Evolutionary conservation across 1,284 basidiomycete genomes (phyloP), one percentile per base, ranked within the genome.

Genomic region (Fistulinella staudtii): DNA sequence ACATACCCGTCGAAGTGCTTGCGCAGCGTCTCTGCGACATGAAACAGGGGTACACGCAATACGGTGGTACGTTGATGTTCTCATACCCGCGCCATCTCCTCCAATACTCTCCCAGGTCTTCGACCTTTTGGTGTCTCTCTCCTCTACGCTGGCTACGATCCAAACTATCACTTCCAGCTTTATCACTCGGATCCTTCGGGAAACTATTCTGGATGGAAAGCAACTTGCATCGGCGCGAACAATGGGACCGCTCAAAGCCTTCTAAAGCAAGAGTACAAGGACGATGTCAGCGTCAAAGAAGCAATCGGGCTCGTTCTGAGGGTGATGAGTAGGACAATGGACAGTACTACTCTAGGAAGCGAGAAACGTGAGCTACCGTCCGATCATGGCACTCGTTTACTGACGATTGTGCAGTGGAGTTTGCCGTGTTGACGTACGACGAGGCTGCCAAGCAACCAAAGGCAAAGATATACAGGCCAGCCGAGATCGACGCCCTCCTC

Each of bases 241-340:
- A 97, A 91, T 65, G 91, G 93, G 23, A 96, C 90, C 4, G 93
- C 90, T 28, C 91, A 93, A 61, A 91, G 87, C 58, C 71, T 99
- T 58, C 72, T 99, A 54, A 95, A 98, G 74, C 95, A 99, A 70
- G 96, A 99, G 66, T 98, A 98, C 74, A 96, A 97, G 68, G 95
- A 98, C 55, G 92, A 93, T 50, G 86, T 98, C 47, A 73, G 77
- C 14, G 76, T 96, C 31, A 89, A 93, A 60, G 92, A 93, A 44
- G 94, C 93, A n/a, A 87, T 95, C 59, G 84, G 80, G 21, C 75
- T 99, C 30, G 93, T 92, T 39, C 76, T 97, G 55, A 89, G 87
- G 71, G 89, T 93, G 42, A 92, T 99, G 85, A 94, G 93, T 76
- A 99, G 98, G 80, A 98, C 95, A 37, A 97, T 99, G 94, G 95